A percentile compares a stretch with the other conserved stretches of the same genome.
Conservation (phyloP, 495 filamentous ascomycete genomes). For the Aspergillus biplanus region DNA sequence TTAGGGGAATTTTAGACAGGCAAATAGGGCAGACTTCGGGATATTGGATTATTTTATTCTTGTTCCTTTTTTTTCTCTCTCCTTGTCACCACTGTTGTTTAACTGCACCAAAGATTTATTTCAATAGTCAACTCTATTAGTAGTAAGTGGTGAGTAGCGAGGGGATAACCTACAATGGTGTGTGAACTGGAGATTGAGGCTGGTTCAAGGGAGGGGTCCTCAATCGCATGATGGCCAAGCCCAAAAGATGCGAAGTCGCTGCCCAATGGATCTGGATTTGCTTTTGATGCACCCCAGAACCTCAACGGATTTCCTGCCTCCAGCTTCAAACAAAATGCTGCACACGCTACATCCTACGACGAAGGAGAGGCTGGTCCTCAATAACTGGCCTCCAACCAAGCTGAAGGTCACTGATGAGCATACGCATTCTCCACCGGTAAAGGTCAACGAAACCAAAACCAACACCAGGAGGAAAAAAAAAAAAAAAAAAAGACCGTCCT, state of each 20-base stretch:
- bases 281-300: not conserved
- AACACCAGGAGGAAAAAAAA: not conserved
- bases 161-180: too few species aligned
- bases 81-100: too few species aligned
- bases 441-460: not conserved
- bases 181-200: too few species aligned
- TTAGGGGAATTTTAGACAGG: not conserved
- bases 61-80: not conserved
- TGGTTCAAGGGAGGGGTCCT: too few species aligned
- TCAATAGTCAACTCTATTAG: too few species aligned
- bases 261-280: not conserved
- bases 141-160: too few species aligned
- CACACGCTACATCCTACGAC: not conserved
- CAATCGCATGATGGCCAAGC: not conserved
- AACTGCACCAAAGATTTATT: too few species aligned
- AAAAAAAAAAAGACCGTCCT: not conserved
- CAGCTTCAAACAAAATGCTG: not conserved
- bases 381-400: too few species aligned
- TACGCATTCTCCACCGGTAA: not conserved
- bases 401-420: too few species aligned
- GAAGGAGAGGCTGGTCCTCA: not conserved
- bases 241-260: not conserved
- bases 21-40: not conserved
- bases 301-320: not conserved
- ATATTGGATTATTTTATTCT: not conserved